phyloP scores from a whole-genome alignment of 1,139 yeast species.

The Taphrina wiesneri region DNA sequence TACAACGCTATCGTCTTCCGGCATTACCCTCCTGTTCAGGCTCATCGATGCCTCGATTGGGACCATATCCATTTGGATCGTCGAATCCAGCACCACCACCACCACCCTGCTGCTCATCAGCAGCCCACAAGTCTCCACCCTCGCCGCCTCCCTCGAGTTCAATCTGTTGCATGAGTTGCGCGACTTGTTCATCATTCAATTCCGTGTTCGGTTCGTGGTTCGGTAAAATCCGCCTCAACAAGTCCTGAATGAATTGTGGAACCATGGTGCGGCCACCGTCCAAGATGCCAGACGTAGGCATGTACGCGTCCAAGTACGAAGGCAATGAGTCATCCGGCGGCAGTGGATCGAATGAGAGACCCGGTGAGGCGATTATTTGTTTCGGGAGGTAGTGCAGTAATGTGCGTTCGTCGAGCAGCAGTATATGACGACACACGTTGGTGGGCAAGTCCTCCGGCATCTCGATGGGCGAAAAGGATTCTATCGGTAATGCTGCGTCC shows the following conservation, averaged over 20 bases:
- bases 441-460: conserved; percentile 39
- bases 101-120: neutral
- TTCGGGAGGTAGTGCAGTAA: conserved; percentile 32
- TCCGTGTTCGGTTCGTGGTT: neutral
- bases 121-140: neutral
- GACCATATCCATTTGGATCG: conserved; percentile 19
- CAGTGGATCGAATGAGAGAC: conserved; percentile 34
- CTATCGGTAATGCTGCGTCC: conserved; percentile 35
- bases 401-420: conserved; percentile 40
- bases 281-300: conserved; percentile 1
- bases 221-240: conserved; percentile 1
- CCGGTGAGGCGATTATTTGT: conserved; percentile 15
- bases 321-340: conserved; percentile 35
- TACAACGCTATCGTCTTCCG: neutral
- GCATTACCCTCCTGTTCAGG: conserved; percentile 17
- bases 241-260: conserved; percentile 15
- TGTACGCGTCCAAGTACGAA: conserved; percentile 14
- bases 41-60: conserved; percentile 23
- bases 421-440: conserved; percentile 42
- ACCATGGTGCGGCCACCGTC: conserved; percentile 2
- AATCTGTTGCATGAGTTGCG: conserved; percentile 3
- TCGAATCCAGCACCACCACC: neutral
- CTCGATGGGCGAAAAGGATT: conserved; percentile 33
- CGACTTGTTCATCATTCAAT: conserved; percentile 6
- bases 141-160: neutral